phyloP scores from a whole-genome alignment of 129 eudicot genomes.

The Pulicaria dysenterica region DNA sequence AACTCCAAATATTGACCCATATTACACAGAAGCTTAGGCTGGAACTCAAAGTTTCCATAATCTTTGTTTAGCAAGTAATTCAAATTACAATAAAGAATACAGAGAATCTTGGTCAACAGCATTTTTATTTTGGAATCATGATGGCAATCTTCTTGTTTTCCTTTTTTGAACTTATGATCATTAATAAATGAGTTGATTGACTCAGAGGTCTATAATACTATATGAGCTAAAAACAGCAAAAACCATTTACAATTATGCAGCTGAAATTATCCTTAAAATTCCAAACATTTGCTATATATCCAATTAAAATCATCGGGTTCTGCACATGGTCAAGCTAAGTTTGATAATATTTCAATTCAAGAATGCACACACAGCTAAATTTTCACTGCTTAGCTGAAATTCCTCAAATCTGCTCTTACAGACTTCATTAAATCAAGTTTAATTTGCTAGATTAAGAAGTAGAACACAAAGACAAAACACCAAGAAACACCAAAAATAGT shows the following conservation, averaged over 20 bases:
- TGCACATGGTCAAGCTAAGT: neutral
- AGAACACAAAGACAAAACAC: conserved; percentile 8
- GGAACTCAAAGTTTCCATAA: neutral
- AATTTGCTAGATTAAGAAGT: conserved; percentile 2
- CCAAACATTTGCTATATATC: conserved; percentile 22
- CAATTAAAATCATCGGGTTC: conserved; percentile 8
- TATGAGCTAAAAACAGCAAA: conserved; percentile 20
- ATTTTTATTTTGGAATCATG: neutral
- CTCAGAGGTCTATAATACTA: conserved; percentile 2
- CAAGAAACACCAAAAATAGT: conserved; percentile 17
- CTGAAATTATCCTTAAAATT: conserved; percentile 24
- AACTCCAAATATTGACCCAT: no score
- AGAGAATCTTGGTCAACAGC: neutral
- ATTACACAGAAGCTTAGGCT: no score
- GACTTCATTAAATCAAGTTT: conserved; percentile 6
- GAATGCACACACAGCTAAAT: conserved; percentile 1
- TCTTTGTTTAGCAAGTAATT: neutral
- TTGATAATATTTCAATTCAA: neutral
- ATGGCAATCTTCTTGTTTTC: conserved; percentile 12
- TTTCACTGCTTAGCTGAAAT: conserved; percentile 1
- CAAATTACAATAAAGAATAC: conserved; percentile 2
- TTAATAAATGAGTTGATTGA: conserved; percentile 3
- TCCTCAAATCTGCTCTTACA: neutral
- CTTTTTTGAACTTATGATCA: conserved; percentile 22
- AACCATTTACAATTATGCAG: neutral